A percentile compares a stretch with the other conserved stretches of the same genome.
Evolutionary conservation across 495 filamentous ascomycete species (phyloP).

Genomic region (Lasiosphaeria ovina): DNA sequence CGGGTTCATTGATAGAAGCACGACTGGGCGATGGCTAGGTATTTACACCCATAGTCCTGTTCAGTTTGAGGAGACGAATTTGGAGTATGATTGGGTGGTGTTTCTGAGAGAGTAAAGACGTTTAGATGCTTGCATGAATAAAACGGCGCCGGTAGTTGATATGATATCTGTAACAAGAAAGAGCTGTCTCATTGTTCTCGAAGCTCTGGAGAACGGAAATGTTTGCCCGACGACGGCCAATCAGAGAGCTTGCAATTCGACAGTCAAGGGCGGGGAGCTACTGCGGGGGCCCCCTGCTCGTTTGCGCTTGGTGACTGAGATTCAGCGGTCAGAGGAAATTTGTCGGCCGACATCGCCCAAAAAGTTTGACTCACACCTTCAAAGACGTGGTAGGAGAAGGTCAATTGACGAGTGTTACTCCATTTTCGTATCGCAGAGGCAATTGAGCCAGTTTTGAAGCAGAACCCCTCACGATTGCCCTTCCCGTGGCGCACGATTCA

Average conservation of each 20-base stretch:
- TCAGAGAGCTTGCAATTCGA: constrained; percentile 29
- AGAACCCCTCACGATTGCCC: not conserved
- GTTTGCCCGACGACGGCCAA: constrained; percentile 19
- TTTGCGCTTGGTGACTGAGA: constrained; percentile 21
- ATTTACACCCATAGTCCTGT: no score
- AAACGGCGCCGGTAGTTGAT: no score
- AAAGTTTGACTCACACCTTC: constrained; percentile 17
- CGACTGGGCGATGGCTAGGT: no score
- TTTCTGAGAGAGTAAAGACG: no score
- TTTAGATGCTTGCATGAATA: no score
- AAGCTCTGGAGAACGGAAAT: no score
- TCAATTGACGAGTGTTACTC: constrained; percentile 20
- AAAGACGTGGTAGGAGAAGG: constrained; percentile 6
- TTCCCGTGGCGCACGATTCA: constrained; percentile 1
- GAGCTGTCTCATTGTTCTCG: no score
- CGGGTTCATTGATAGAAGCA: no score
- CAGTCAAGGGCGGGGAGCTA: constrained; percentile 15
- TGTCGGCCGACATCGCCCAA: constrained; percentile 33
- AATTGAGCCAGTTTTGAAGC: constrained; percentile 5
- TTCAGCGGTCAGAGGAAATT: constrained; percentile 26
- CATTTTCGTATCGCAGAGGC: constrained; percentile 5
- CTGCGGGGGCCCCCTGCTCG: constrained; percentile 30
- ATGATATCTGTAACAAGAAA: no score
- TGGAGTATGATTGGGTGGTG: no score
- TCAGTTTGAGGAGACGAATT: no score